These are phyloP conservation scores for Leccinum pachyderme DNA, from an alignment of 1,284 basidiomycete genomes.

Conservation along the genomic window DNA sequence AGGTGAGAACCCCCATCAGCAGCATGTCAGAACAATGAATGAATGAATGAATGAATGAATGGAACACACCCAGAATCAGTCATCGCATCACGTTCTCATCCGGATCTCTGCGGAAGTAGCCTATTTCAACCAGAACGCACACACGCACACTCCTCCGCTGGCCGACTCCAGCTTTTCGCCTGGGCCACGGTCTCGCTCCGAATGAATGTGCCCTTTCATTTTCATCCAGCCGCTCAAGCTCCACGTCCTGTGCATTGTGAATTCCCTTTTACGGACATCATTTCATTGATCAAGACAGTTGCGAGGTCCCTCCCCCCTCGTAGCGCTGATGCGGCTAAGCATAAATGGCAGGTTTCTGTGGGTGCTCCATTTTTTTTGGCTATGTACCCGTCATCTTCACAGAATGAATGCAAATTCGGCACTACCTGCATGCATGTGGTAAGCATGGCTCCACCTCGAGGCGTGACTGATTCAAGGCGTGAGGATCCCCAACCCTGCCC, in stretches of 20 bases:
- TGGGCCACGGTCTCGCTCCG: conserved; percentile 6
- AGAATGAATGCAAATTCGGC: conserved; percentile 34
- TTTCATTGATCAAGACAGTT: conserved; percentile 22
- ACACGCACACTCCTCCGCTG: background rate
- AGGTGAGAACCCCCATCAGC: conserved; percentile 27
- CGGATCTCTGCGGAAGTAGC: background rate
- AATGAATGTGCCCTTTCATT: conserved; percentile 1
- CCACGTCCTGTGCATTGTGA: conserved; percentile 33
- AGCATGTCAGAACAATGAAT: conserved; percentile 26
- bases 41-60: conserved; percentile 26
- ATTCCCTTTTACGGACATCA: conserved; percentile 12
- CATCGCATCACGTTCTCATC: conserved; percentile 14
- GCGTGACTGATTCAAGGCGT: conserved; percentile 34
- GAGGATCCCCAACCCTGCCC: conserved; percentile 29
- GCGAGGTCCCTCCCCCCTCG: conserved; percentile 12
- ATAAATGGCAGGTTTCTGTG: conserved; percentile 25
- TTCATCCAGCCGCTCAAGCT: conserved; percentile 25
- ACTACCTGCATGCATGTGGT: conserved; percentile 31
- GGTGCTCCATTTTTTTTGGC: conserved; percentile 24
- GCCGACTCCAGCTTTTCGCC: conserved; percentile 3
- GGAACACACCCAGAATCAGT: conserved; percentile 16
- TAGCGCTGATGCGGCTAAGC: conserved; percentile 22
- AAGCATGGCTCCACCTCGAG: conserved; percentile 36
- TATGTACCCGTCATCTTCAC: conserved; percentile 13
- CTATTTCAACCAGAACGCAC: background rate